phyloP scores from a whole-genome alignment of 176 grass and related monocot genomes.

The Avena atlantica region DNA sequence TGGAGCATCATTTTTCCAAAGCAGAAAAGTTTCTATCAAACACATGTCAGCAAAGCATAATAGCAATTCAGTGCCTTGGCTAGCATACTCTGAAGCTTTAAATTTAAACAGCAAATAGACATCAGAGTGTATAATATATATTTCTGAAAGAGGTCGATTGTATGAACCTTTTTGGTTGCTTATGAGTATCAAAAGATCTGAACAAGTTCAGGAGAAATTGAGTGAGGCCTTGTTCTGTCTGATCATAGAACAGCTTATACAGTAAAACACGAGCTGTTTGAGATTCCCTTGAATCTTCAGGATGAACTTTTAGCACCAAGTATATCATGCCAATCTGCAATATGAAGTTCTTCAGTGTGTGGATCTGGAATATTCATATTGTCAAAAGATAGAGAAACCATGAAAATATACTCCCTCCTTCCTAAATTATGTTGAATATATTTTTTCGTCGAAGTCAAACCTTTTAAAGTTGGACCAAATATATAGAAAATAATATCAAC shows the following conservation, averaged over 20 bases:
- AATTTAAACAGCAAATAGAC: constrained; percentile 18
- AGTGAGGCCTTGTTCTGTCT: constrained; percentile 91
- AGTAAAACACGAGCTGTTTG: constrained; percentile 85
- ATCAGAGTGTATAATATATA: constrained; percentile 13
- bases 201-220: constrained; percentile 89
- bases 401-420: not conserved
- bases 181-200: constrained; percentile 89
- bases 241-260: constrained; percentile 98
- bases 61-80: constrained; percentile 12
- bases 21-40: not conserved
- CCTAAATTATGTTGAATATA: not conserved
- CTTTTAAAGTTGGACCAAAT: not conserved
- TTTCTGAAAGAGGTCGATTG: constrained; percentile 11
- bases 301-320: constrained; percentile 84
- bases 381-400: constrained; percentile 6
- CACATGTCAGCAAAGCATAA: not conserved
- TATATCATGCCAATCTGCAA: constrained; percentile 93
- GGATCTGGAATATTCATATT: constrained; percentile 2
- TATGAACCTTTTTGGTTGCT: constrained; percentile 92
- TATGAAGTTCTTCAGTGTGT: constrained; percentile 18
- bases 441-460: not conserved
- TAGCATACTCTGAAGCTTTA: constrained; percentile 27
- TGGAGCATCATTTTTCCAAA: not conserved
- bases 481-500: not conserved
- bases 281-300: constrained; percentile 82